phyloP scores from a whole-genome alignment of 2,329 filamentous ascomycete species.

The Cordyceps cateniannulata region DNA sequence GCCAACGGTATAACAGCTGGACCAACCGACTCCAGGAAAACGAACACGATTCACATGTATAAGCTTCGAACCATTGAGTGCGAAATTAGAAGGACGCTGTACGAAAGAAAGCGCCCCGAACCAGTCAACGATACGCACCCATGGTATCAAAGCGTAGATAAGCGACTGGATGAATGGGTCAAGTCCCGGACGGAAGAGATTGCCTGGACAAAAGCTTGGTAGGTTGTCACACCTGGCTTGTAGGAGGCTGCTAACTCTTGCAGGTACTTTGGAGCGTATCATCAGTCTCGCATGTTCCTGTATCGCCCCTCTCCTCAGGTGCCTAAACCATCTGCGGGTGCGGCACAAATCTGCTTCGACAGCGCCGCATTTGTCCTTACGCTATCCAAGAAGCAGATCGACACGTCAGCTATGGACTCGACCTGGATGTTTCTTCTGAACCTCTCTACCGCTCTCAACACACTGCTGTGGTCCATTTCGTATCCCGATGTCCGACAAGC shows the following conservation, averaged over 20 bases:
- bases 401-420: conserved; percentile 68
- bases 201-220: conserved; percentile 74
- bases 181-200: conserved; percentile 67
- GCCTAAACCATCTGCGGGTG: conserved; percentile 71
- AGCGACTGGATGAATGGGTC: conserved; percentile 70
- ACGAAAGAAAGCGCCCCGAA: conserved; percentile 73
- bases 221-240: conserved; percentile 26
- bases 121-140: conserved; percentile 75
- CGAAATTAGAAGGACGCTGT: conserved; percentile 79
- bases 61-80: conserved; percentile 84
- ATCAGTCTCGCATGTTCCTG: conserved; percentile 82
- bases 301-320: conserved; percentile 90
- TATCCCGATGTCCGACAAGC: conserved; percentile 74
- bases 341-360: conserved; percentile 76
- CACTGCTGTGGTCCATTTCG: conserved; percentile 84
- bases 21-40: conserved; percentile 72
- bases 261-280: conserved; percentile 64
- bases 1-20: conserved; percentile 66
- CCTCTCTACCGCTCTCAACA: conserved; percentile 88
- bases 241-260: conserved; percentile 7
- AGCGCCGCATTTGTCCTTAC: conserved; percentile 77
- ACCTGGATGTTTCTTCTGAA: conserved; percentile 91
- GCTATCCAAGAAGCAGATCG: conserved; percentile 73
- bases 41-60: conserved; percentile 86
- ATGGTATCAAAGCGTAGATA: conserved; percentile 78